Evolutionary conservation across 345 rosid genomes (phyloP), one percentile per base, ranked within the genome.

Genomic region (Eucalyptus pauciflora): DNA sequence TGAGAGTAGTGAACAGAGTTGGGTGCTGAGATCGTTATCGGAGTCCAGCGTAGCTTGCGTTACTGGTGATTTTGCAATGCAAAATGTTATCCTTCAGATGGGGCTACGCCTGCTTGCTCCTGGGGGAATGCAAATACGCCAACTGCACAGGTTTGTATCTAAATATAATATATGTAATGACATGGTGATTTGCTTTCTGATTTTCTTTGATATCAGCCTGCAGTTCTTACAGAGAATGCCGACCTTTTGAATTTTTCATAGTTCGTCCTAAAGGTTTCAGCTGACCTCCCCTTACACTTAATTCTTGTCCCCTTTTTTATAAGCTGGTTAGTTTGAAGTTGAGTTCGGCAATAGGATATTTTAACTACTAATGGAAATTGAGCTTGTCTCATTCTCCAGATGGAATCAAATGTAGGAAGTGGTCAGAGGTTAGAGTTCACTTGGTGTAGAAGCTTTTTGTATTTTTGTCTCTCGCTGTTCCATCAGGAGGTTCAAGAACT

Each of bases 41-140:
- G 99, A 98, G 90, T 98, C 99, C n/a, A 95, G 94, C 89, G 96
- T 98, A 29, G 99, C 99, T 88, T 97, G 99, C 90, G 93, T 98
- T 86, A 98, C 99, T 86, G 93, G 96, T 88, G 99, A 98, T 92
- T 97, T 88, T 91, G 99, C 99, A 5, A 97, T 97, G 99, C 99
- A 98, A 92, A 98, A 98, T 91, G 99, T 96, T 91, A 94, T 98
- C 86, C 95, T 98, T 88, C 99, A 96, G 94, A 96, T 98, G 96
- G 99, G 99, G 41, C 95, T 98, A 88, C 95, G 99, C 56, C 92
- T 98, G 64, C 92, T 97, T 89, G 99, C 99, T 87, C 96, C 99
- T 15, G 97, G 97, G 58, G 99, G 99, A 88, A 94, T 92, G 95
- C 99, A 98, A 89, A 97, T 98, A 87, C 97, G 95, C 79, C 96